These are phyloP conservation scores for Coemansia sp. DNA, from an alignment of 192 early-diverging fungal species.

Conservation along the genomic window DNA sequence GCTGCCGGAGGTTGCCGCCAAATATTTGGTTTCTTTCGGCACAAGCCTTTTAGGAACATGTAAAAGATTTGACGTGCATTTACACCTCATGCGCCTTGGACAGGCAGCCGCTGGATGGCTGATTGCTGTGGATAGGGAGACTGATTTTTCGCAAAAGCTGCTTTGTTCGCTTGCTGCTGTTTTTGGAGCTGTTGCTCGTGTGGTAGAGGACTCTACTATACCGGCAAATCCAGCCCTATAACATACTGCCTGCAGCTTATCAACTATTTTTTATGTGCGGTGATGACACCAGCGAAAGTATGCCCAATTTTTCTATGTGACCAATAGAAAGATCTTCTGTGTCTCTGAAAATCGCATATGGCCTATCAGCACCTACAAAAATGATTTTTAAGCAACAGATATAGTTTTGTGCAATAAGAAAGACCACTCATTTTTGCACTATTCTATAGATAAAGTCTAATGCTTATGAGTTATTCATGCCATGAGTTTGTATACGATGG, in stretches of 20 bases:
- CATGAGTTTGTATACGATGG: too few relatives aligned
- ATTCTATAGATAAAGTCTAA: too few relatives aligned
- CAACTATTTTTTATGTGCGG: too few relatives aligned
- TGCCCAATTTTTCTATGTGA: neutral
- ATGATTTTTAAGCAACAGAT: too few relatives aligned
- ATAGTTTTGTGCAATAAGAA: too few relatives aligned
- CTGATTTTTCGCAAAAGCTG: conserved; percentile 22
- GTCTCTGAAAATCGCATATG: too few relatives aligned
- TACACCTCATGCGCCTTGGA: conserved; percentile 4
- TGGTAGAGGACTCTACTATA: conserved; percentile 12
- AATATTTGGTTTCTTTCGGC: conserved; percentile 1
- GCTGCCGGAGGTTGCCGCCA: conserved; percentile 23
- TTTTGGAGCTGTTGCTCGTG: conserved; percentile 26
- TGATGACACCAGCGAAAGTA: conserved; percentile 30
- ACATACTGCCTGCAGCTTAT: neutral
- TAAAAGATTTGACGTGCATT: conserved; percentile 7
- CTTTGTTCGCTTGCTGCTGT: conserved; percentile 29
- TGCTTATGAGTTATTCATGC: too few relatives aligned
- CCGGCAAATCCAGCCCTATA: neutral
- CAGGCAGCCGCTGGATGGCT: conserved; percentile 13
- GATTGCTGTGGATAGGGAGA: conserved; percentile 22
- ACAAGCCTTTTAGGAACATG: conserved; percentile 6
- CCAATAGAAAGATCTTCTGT: too few relatives aligned
- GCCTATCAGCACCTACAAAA: too few relatives aligned
- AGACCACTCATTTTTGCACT: too few relatives aligned